Percentiles rank a stretch among this genome's conserved stretches.
phyloP scores from a whole-genome alignment of 1,284 basidiomycete genomes.

The Flammula alnicola region DNA sequence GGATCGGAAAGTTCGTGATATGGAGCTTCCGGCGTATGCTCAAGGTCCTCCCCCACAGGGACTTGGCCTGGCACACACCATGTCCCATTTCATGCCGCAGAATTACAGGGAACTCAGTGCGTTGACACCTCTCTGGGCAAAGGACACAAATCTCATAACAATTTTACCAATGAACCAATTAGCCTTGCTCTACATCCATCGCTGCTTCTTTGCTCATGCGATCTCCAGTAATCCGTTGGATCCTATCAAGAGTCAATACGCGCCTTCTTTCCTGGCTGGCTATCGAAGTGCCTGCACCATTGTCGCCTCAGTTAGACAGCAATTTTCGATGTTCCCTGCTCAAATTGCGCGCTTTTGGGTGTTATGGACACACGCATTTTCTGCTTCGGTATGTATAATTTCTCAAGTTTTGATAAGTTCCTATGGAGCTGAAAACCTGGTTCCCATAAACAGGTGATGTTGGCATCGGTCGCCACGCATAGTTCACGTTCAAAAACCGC shows the following conservation, averaged over 20 bases:
- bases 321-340: conserved; percentile 60
- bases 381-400: conserved; percentile 51
- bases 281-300: conserved; percentile 66
- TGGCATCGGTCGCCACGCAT: conserved; percentile 71
- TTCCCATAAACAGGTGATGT: conserved; percentile 74
- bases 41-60: conserved; percentile 46
- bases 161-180: background rate
- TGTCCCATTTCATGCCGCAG: conserved; percentile 68
- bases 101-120: conserved; percentile 70
- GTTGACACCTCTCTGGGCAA: conserved; percentile 25
- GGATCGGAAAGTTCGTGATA: conserved; percentile 66
- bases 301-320: conserved; percentile 49
- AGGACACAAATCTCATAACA: background rate
- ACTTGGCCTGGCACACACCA: conserved; percentile 51
- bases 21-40: conserved; percentile 60
- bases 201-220: conserved; percentile 70
- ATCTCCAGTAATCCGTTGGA: conserved; percentile 58
- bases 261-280: conserved; percentile 67
- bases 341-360: conserved; percentile 69
- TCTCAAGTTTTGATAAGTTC: conserved; percentile 6
- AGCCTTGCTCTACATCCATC: conserved; percentile 71
- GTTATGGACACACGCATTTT: conserved; percentile 72
- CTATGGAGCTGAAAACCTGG: background rate
- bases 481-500: conserved; percentile 67
- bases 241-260: conserved; percentile 66